Evolutionary conservation across 768 basidiomycete genomes (phyloP), one percentile per base, ranked within the genome.

Genomic region (Mrakia hoshinonis): DNA sequence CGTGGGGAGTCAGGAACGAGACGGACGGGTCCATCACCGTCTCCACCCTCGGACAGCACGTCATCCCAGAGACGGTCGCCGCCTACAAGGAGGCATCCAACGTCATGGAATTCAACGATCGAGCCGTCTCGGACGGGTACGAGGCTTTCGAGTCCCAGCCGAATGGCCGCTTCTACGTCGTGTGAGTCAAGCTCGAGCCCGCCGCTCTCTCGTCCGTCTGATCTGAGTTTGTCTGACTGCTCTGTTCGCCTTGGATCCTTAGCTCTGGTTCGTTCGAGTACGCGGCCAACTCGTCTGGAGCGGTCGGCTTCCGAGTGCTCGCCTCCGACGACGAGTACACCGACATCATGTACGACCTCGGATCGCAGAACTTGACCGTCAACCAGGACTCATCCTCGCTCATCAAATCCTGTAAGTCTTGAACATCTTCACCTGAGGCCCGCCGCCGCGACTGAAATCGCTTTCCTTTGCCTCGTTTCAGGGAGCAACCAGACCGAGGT

Each of bases 271-370:
- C 70, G 20, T 74, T 74, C 60, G 72, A 73, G 26, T 72, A 67
- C 58, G 24, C 36, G 6, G 47, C 26, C 65, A 73, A 72, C 54
- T 55, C 67, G 31, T 67, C 73, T 18, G 63, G 46, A n/a, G 31
- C 18, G 0, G 74, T 70, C 31, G 75, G 75, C 2, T 68, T 76
- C 64, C 62, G 75, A 24, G 75, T 76, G 0, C 72, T 76, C 4
- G 71, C 73, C 12, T 74, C 73, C 15, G 73, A 74, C 31, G n/a
- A 63, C 10, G 75, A 76, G 69, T 75, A 73, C 62, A 76, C 75
- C 62, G 75, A 76, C 67, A 74, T 76, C 55, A 36, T 67, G 24
- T 76, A 74, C 67, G 73, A 75, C 62, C 63, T 67, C 1, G 66
- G 26, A 4, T 26, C 55, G 2, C 70, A 76, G 61, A 52, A 70